Conservation (phyloP, 129 eudicot genomes). For the Centrapalus pauciflorus region DNA sequence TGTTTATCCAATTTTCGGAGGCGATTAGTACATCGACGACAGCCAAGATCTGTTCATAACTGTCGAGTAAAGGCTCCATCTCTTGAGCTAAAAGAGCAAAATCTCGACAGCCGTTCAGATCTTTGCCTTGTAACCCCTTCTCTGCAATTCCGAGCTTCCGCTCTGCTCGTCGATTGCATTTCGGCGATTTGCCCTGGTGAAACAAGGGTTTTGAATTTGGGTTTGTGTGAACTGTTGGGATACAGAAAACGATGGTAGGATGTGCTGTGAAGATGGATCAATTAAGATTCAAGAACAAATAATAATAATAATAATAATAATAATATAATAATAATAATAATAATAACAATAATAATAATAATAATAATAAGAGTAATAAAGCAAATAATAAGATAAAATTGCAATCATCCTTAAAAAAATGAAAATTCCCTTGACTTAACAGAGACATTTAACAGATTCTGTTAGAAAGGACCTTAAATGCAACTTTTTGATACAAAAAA, state of each 20-base stretch:
- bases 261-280: no score
- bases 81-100: conserved; percentile 88
- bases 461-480: no score
- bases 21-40: conserved; percentile 74
- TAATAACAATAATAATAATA: no score
- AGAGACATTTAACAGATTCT: no score
- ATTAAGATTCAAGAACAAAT: no score
- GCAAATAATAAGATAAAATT: no score
- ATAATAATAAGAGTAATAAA: no score
- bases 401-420: no score
- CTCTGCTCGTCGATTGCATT: conserved; percentile 49
- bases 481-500: no score
- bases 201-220: not conserved
- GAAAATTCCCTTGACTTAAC: no score
- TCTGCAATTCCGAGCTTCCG: conserved; percentile 93
- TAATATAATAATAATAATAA: no score
- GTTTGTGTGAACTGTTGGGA: not conserved
- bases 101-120: conserved; percentile 57
- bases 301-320: no score
- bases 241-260: not conserved
- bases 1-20: conserved; percentile 51
- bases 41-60: conserved; percentile 87
- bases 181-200: not conserved
- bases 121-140: conserved; percentile 60
- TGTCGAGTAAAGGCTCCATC: conserved; percentile 80